Conservation (phyloP, 208 protist species). For the Wallacemonas collosoma region DNA sequence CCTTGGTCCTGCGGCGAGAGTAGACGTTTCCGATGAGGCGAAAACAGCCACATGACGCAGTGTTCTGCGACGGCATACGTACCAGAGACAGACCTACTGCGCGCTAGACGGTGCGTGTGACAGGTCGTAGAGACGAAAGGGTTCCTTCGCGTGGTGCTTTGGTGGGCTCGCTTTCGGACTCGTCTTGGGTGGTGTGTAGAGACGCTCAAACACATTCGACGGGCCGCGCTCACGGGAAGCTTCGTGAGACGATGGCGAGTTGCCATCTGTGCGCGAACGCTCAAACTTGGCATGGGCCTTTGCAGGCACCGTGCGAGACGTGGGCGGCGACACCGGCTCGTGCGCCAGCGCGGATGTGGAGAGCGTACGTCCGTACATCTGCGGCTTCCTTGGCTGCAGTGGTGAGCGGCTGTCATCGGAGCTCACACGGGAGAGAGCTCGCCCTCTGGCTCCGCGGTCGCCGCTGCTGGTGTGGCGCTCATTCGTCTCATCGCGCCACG, state of each 20-base stretch:
- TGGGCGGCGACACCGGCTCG: slow-evolving; percentile 11
- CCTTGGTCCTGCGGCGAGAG: too few species aligned
- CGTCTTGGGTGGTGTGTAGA: slow-evolving; percentile 41
- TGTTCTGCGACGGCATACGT: too few species aligned
- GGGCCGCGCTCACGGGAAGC: background rate
- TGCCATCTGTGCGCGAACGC: slow-evolving; percentile 2
- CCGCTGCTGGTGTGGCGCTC: background rate
- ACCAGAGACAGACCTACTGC: background rate
- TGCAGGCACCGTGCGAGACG: slow-evolving; percentile 15
- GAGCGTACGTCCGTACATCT: background rate
- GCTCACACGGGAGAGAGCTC: background rate
- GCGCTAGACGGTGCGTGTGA: background rate
- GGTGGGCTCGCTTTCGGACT: slow-evolving; percentile 3
- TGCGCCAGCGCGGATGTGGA: background rate
- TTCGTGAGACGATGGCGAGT: background rate
- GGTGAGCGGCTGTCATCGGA: background rate
- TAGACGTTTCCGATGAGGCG: too few species aligned
- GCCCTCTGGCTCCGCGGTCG: background rate
- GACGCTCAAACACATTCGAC: slow-evolving; percentile 36
- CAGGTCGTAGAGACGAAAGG: slow-evolving; percentile 29
- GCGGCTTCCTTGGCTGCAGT: background rate
- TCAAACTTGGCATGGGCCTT: background rate
- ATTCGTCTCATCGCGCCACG: background rate
- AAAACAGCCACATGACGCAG: too few species aligned
- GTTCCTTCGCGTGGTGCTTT: slow-evolving; percentile 18